Evolutionary conservation across 2,329 filamentous ascomycete species (phyloP), one percentile per base, ranked within the genome.

Genomic region (Rhinocladiella similis): DNA sequence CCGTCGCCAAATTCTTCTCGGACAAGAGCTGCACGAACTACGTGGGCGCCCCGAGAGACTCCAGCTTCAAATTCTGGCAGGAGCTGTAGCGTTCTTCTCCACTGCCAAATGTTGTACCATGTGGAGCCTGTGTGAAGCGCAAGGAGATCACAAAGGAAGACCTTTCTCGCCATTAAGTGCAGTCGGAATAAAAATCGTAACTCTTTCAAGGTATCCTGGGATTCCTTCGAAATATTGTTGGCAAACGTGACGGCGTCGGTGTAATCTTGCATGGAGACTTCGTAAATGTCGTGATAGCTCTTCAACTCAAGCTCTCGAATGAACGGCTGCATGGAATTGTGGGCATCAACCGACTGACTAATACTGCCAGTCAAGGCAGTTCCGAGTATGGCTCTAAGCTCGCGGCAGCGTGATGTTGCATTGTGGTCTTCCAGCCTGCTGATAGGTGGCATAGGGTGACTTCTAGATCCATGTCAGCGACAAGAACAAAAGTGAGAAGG

Each of bases 201-300:
- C 1, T 86, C 86, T 57, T 91, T 88, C 25, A 93, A 70, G n/a
- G 88, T 89, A 66, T 91, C 87, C 19, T 81, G 73, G 60, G 96
- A 89, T 47, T 96, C 90, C 57, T 88, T 83, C 46, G 88, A 83
- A n/a, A 78, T 74, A 42, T 84, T 81, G 3, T 81, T 80, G 55
- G 87, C 86, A 1, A 84, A 84, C 42, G 80, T 75, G 63, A 86
- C 80, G n/a, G 87, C 83, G 65, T 90, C 87, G 18, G 83, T 80
- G 35, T 90, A 83, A 69, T 92, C 89, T 54, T 86, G 82, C 55
- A 87, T 82, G 59, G 83, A 89, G 58, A 93, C 84, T 63, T 92
- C 89, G 69, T 93, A 92, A 58, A 93, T 88, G 68, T 97, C 93
- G 66, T 94, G 89, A 69, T 96, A 96, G 73, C 91, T 94, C 65